Conservation (phyloP, 2,329 filamentous ascomycete species). For the Pseudogymnoascus sp. region DNA sequence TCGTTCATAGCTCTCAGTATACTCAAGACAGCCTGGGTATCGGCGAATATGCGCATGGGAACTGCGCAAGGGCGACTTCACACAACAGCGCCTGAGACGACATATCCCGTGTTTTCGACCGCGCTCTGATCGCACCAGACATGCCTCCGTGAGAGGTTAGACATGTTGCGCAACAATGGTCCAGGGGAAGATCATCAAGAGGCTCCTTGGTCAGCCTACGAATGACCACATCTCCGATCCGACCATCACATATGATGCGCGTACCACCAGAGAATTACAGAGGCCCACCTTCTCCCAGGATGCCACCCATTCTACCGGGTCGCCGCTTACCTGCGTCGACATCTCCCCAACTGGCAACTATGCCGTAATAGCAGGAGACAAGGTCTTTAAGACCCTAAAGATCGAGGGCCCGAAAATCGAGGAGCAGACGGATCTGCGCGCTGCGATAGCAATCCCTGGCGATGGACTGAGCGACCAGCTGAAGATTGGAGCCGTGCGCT, state of each 20-base stretch:
- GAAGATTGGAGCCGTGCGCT: conserved; percentile 55
- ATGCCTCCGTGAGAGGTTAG: conserved; percentile 6
- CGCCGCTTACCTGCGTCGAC: conserved; percentile 49
- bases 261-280: background rate
- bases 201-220: conserved; percentile 12
- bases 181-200: conserved; percentile 12
- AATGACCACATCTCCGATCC: conserved; percentile 9
- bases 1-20: background rate
- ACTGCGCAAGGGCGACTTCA: background rate
- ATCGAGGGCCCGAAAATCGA: conserved; percentile 44
- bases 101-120: background rate
- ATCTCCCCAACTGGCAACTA: conserved; percentile 46
- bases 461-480: conserved; percentile 46
- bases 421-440: conserved; percentile 50
- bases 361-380: conserved; percentile 49
- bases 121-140: background rate
- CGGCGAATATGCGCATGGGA: background rate
- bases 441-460: conserved; percentile 42
- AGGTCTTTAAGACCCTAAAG: conserved; percentile 48
- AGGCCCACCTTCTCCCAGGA: conserved; percentile 45
- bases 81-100: background rate
- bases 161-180: conserved; percentile 10
- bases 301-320: conserved; percentile 41
- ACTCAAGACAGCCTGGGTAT: background rate
- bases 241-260: conserved; percentile 3